phyloP scores from a whole-genome alignment of 371 early-diverging fungal species.

The Rhizomucor pusillus region DNA sequence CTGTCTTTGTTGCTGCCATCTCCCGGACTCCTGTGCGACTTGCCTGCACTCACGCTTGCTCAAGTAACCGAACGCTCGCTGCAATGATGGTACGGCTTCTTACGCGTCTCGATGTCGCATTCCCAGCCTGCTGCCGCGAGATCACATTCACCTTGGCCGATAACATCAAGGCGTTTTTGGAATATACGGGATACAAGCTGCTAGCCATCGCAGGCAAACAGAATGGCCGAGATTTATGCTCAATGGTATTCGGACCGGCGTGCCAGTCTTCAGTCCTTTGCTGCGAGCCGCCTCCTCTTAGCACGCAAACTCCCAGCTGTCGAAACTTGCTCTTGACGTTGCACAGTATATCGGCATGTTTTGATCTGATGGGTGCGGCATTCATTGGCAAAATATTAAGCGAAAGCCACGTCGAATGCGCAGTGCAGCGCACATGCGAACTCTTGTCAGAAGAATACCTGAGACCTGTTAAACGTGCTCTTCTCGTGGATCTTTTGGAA shows the following conservation, averaged over 20 bases:
- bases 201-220: slow-evolving; percentile 13
- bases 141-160: slow-evolving; percentile 48
- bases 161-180: slow-evolving; percentile 46
- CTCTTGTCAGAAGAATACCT: slow-evolving; percentile 23
- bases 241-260: slow-evolving; percentile 12
- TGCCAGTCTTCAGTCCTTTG: slow-evolving; percentile 6
- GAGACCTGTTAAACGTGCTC: slow-evolving; percentile 22
- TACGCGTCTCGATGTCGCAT: slow-evolving; percentile 33
- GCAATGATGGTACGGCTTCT: slow-evolving; percentile 37
- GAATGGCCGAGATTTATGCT: slow-evolving; percentile 1
- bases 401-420: slow-evolving; percentile 40
- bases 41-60: slow-evolving; percentile 20
- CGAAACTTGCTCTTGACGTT: slow-evolving; percentile 15
- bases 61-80: slow-evolving; percentile 29
- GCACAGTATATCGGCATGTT: slow-evolving; percentile 39
- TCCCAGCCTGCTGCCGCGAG: slow-evolving; percentile 40
- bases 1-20: slow-evolving; percentile 41
- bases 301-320: too few relatives aligned
- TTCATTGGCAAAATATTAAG: slow-evolving; percentile 35
- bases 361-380: slow-evolving; percentile 44
- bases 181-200: slow-evolving; percentile 45
- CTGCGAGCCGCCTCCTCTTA: too few relatives aligned
- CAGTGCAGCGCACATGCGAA: slow-evolving; percentile 39
- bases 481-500: slow-evolving; percentile 32
- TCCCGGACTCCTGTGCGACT: slow-evolving; percentile 19